Percentiles rank a stretch among this genome's conserved stretches.
These are phyloP conservation scores for Cercophora scortea DNA, from an alignment of 495 filamentous ascomycete species.

Conservation along the genomic window DNA sequence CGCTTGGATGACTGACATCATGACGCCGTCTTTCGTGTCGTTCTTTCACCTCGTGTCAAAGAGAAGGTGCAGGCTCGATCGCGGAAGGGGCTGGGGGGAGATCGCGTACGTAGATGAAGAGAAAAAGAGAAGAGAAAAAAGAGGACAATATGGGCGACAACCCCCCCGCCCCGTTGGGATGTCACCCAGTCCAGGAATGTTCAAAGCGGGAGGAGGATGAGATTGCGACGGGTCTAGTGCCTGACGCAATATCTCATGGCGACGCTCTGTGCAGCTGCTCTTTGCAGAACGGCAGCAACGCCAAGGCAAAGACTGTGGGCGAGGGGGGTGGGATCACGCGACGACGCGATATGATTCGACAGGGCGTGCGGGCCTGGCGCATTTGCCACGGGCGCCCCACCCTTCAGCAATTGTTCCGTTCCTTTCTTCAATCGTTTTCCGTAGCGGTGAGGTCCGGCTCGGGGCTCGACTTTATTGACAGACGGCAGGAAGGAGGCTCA, in stretches of 20 bases:
- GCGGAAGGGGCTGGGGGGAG: too few species aligned
- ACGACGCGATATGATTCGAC: conserved; percentile 16
- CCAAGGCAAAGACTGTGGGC: neutral
- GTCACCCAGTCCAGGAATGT: too few species aligned
- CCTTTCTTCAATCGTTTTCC: conserved; percentile 8
- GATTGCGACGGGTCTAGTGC: conserved; percentile 3
- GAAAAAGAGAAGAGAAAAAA: neutral
- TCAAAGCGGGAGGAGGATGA: neutral
- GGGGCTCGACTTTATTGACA: neutral
- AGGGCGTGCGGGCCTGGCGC: neutral
- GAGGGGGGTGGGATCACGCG: conserved; percentile 1
- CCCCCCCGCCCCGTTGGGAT: neutral
- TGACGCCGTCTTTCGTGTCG: too few species aligned
- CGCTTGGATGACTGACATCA: neutral
- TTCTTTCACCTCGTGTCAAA: too few species aligned
- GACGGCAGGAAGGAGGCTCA: conserved; percentile 1
- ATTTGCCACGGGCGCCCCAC: conserved; percentile 19
- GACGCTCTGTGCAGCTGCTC: neutral
- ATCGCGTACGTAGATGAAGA: too few species aligned
- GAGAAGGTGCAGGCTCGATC: too few species aligned
- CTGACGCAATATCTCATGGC: conserved; percentile 10
- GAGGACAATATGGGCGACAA: neutral
- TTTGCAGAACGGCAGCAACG: conserved; percentile 1
- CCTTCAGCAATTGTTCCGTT: conserved; percentile 6
- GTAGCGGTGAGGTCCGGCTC: conserved; percentile 10